Evolutionary conservation across 257 asterid genomes (phyloP), one percentile per base, ranked within the genome.

Genomic region (Thymus mandschuricus): DNA sequence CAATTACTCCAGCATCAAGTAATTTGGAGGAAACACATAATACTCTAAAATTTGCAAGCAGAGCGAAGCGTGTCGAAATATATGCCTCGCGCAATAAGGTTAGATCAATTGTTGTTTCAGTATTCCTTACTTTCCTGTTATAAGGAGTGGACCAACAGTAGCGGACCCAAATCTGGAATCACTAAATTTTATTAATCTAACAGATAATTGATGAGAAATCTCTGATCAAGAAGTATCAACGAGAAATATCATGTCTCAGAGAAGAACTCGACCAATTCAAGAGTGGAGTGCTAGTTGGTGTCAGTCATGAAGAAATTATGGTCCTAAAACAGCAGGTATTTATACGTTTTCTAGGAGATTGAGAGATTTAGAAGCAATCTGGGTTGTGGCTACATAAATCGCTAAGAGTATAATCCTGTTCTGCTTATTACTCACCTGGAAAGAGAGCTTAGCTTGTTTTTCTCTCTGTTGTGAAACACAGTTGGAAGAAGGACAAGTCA

Each of bases 141-240:
- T 55, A 21, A 73, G 48, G 15, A 62, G 41, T 34, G 38, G 4
- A 34, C 38, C 38, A 1, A 34, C 4, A 34, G 4, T 2, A 34
- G 72, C 57, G 66, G 60, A 71, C 46, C 38, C 65, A 66, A 56
- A 70, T 31, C 68, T 55, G 64, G 68, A 70, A 33, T 43, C 52
- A 54, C 48, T 46, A 55, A 51, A 57, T 52, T 55, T 51, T 54
- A 40, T 57, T 43, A 66, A 43, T 72, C 63, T 60, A 64, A 74
- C 91, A 95, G 99, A 90, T 95, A 77, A 92, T 95, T 80, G 99
- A 95, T 86, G 99, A 92, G 68, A 92, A 95, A 74, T 95, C 99
- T 12, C 78, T 95, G 88, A 95, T 95, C 84, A 95, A 95, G 91
- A 95, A 95, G 76, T 95, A 95, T 84, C 99, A 95, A 81, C 87